Conservation (phyloP, 768 basidiomycete species). For the Fibroporia radiculosa region DNA sequence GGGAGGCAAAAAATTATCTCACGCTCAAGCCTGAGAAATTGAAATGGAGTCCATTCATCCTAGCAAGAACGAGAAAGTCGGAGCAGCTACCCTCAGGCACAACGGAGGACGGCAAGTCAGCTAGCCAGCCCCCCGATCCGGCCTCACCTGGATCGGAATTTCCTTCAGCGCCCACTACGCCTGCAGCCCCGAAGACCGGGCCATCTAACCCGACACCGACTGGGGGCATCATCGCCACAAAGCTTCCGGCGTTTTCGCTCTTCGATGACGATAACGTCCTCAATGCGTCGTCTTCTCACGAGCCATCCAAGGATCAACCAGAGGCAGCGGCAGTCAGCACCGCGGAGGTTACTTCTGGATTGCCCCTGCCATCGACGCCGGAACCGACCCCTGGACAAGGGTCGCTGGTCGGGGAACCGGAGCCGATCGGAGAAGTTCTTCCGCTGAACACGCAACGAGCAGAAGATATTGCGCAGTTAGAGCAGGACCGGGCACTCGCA, state of each 20-base stretch:
- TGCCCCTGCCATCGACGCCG: not conserved
- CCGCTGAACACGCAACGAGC: too few relatives aligned
- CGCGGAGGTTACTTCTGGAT: not conserved
- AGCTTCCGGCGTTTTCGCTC: constrained; percentile 17
- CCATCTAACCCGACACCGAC: not conserved
- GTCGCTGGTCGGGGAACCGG: not conserved
- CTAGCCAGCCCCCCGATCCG: not conserved
- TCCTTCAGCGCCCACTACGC: not conserved
- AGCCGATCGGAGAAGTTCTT: too few relatives aligned
- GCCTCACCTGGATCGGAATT: not conserved
- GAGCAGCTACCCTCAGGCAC: constrained; percentile 9
- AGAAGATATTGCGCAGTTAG: constrained; percentile 4
- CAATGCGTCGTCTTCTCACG: constrained; percentile 3
- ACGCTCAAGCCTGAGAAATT: constrained; percentile 73
- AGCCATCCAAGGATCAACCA: not conserved
- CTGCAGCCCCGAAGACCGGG: not conserved
- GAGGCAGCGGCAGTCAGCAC: not conserved
- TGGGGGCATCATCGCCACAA: constrained; percentile 2
- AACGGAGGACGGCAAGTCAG: not conserved
- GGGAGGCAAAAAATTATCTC: constrained; percentile 76
- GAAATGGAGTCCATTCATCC: constrained; percentile 91
- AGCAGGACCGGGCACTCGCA: constrained; percentile 4
- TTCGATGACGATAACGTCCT: constrained; percentile 25
- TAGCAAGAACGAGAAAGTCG: constrained; percentile 38
- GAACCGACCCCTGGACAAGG: not conserved